Percentiles rank a stretch among this genome's conserved stretches.
phyloP scores from a whole-genome alignment of 306 rosid genomes.

The Hippophae tibetana region DNA sequence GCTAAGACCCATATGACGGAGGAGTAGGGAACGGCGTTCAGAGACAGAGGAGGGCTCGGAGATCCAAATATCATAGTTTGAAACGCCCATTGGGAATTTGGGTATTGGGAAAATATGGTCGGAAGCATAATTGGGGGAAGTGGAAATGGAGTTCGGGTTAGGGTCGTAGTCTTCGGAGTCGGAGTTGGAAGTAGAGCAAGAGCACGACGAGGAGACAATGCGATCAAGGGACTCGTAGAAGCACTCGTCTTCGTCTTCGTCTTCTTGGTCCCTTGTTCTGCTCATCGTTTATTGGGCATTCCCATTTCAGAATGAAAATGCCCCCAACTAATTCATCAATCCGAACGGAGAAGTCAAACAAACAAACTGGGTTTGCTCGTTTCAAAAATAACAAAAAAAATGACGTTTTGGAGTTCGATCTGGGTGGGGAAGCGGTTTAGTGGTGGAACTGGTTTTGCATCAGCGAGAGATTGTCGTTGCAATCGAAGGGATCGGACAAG shows the following conservation, averaged over 20 bases:
- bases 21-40: conserved; percentile 75
- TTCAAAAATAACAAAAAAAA: background rate
- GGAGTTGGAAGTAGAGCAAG: conserved; percentile 78
- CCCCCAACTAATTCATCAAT: conserved; percentile 23
- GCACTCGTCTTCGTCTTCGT: conserved; percentile 49
- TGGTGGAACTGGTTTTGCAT: background rate
- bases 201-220: conserved; percentile 68
- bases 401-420: conserved; percentile 11
- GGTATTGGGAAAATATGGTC: conserved; percentile 32
- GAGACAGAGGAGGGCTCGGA: conserved; percentile 82
- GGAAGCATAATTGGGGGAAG: conserved; percentile 42
- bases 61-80: conserved; percentile 85
- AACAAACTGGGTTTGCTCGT: too few species aligned
- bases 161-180: conserved; percentile 26
- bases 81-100: conserved; percentile 46
- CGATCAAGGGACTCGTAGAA: conserved; percentile 93
- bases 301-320: conserved; percentile 60
- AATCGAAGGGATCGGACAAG: conserved; percentile 28
- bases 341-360: conserved; percentile 14
- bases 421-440: conserved; percentile 3
- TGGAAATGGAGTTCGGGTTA: conserved; percentile 13
- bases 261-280: conserved; percentile 44
- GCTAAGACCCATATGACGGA: conserved; percentile 66
- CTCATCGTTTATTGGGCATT: conserved; percentile 77
- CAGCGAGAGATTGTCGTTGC: conserved; percentile 3